Percentiles rank a stretch among this genome's conserved stretches.
phyloP scores from a whole-genome alignment of 371 early-diverging fungal genomes.

The Syncephalis plumigaleata region DNA sequence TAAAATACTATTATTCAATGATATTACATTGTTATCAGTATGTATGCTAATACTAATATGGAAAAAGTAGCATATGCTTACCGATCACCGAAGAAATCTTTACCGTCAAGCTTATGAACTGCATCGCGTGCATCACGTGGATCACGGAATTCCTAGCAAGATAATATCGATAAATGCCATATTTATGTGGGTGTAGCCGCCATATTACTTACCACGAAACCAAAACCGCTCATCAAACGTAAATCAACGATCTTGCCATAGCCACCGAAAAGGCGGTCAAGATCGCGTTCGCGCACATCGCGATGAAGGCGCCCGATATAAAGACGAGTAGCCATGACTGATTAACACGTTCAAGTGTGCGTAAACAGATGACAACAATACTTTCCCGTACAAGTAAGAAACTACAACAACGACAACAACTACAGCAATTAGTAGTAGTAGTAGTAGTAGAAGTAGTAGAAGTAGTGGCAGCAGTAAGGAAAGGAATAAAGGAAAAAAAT shows the following conservation, averaged over 20 bases:
- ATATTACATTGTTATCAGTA: no score
- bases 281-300: constrained; percentile 43
- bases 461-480: no score
- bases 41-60: not conserved
- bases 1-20: constrained; percentile 30
- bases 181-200: not conserved
- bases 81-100: constrained; percentile 57
- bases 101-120: constrained; percentile 48
- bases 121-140: constrained; percentile 57
- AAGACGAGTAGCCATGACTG: constrained; percentile 35
- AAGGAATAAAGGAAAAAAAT: no score
- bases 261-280: constrained; percentile 42
- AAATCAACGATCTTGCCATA: constrained; percentile 57
- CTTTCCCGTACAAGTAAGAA: not conserved
- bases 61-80: constrained; percentile 11
- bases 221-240: constrained; percentile 51
- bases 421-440: no score
- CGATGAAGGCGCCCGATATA: constrained; percentile 53
- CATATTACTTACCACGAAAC: constrained; percentile 29
- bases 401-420: no score
- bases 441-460: no score
- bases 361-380: no score
- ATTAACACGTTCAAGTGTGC: no score
- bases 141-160: constrained; percentile 34
- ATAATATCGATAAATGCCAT: not conserved